Percentiles rank a stretch among this genome's conserved stretches.
These are phyloP conservation scores for Serendipita indica DNA, from an alignment of 768 basidiomycete genomes.

Conservation along the genomic window DNA sequence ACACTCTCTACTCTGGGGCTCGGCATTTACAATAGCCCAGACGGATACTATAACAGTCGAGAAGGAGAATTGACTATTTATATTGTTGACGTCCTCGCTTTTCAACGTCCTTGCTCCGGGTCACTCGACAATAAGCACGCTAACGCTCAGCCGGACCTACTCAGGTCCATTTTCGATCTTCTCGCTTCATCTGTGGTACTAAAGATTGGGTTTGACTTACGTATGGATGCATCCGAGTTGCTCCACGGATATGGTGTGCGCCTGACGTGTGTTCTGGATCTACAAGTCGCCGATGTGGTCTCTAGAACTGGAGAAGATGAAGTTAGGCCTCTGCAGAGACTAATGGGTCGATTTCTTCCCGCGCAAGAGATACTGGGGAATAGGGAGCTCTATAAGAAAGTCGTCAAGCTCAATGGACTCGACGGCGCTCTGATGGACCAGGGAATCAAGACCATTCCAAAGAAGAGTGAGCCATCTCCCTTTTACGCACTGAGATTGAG, in stretches of 20 bases:
- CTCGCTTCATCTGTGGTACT: neutral
- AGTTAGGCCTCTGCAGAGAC: too few species aligned
- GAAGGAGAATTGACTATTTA: neutral
- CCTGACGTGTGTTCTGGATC: neutral
- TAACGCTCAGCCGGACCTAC: neutral
- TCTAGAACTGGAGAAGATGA: neutral
- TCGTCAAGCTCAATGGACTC: neutral
- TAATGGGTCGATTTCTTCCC: neutral
- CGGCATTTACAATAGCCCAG: neutral
- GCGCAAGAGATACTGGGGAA: neutral
- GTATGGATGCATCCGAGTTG: constrained; percentile 9
- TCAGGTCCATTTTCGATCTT: neutral
- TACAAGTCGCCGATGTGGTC: constrained; percentile 1
- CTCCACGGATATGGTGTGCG: neutral
- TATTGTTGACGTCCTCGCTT: neutral
- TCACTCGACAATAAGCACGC: too few species aligned
- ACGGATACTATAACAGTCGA: too few species aligned
- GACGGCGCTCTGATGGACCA: neutral
- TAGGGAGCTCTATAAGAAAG: neutral
- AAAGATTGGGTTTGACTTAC: neutral
- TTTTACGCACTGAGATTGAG: too few species aligned
- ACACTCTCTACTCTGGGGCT: neutral
- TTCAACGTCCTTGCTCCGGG: too few species aligned
- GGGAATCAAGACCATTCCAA: neutral
- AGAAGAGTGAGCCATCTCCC: neutral